Evolutionary conservation across 306 rosid species (phyloP), one percentile per base, ranked within the genome.

Genomic region (cucumber (Cucumis sativus)): DNA sequence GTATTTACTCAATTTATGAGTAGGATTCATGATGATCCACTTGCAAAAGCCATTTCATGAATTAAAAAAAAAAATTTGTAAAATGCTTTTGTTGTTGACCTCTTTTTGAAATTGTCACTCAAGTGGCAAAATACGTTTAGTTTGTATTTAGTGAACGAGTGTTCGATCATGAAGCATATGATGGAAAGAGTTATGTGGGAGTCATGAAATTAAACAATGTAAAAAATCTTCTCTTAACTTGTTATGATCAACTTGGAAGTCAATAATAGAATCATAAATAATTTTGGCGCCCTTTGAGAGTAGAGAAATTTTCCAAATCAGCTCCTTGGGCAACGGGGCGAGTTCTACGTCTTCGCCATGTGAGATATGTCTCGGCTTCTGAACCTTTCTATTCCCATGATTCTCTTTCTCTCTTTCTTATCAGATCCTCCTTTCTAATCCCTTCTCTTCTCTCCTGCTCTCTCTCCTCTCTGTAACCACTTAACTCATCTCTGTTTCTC

Each of bases 331-430:
- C 87, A 80, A 85, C 78, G 91, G 83, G 77, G 87, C 87, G 91
- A 77, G 16, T 84, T 84, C 66, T 77, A 71, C 88, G 95, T 79
- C 49, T 68, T 67, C 68, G 84, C 96, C 98, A 92, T 92, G 98
- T 92, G 98, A 90, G 79, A 70, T 65, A 63, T 84, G 89, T 76
- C 95, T 94, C 88, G 98, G 80, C 85, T 78, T 41, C 83, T 76
- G 93, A 21, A 83, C 93, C 96, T 87, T 86, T 85, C 78, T 47
- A 78, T 68, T 68, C 72, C 28, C 67, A 40, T 5, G 33, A 35
- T 21, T 76, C 79, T 82, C 83, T 28, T 62, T 74, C 37, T 74
- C 77, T 51, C 54, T 43, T 35, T 39, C 78, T 74, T 75, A 71
- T 74, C 60, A 35, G 15, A 62, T 80, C 67, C 63, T 65, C 84